Conservation (phyloP, 768 basidiomycete genomes). For the Boletellus ananas region DNA sequence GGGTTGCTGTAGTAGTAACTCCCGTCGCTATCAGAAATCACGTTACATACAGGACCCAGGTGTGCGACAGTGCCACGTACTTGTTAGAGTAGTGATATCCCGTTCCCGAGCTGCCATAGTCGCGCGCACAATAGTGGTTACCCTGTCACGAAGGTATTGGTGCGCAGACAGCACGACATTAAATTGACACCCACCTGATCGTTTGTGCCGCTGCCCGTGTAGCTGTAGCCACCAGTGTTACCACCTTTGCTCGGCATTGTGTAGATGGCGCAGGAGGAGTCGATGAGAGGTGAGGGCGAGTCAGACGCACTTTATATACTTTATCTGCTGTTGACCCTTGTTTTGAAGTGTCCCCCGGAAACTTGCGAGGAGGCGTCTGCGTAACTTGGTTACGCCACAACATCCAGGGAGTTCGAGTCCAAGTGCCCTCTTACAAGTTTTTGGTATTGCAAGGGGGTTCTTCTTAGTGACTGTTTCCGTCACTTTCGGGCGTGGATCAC, state of each 20-base stretch:
- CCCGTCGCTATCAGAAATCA: conserved; percentile 37
- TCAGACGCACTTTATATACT: too few species aligned
- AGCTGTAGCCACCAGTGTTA: conserved; percentile 33
- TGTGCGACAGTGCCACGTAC: conserved; percentile 30
- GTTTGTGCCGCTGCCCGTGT: conserved; percentile 51
- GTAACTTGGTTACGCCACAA: too few species aligned
- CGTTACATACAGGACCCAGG: background rate
- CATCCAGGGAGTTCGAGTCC: too few species aligned
- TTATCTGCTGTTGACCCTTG: too few species aligned
- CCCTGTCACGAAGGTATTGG: conserved; percentile 37
- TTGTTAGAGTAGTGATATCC: conserved; percentile 63
- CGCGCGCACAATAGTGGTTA: conserved; percentile 58
- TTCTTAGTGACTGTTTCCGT: too few species aligned
- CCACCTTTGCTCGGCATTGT: conserved; percentile 17
- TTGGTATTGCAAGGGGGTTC: too few species aligned
- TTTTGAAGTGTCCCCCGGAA: too few species aligned
- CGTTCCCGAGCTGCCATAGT: conserved; percentile 38
- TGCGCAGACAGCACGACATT: background rate
- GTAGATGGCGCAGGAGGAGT: too few species aligned
- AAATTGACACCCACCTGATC: conserved; percentile 36
- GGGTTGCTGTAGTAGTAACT: conserved; percentile 64
- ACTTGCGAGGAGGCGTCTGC: too few species aligned
- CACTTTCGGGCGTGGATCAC: too few species aligned
- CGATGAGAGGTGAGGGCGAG: too few species aligned
- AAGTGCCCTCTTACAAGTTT: too few species aligned